Evolutionary conservation across 345 rosid genomes (phyloP).

Genomic region (Bruguiera parviflora): DNA sequence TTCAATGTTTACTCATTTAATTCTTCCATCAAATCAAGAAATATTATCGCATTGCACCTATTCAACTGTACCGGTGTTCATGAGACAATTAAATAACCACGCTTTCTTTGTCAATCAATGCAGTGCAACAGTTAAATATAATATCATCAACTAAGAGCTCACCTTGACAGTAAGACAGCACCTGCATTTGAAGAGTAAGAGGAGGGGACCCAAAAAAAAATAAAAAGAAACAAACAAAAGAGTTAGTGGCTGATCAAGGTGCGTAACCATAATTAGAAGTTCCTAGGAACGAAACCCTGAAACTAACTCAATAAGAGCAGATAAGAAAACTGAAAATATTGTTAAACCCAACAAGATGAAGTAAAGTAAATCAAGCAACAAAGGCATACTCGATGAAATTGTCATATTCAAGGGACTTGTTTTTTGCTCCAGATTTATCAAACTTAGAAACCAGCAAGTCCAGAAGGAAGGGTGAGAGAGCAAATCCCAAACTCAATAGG

Average conservation of each 20-base stretch:
- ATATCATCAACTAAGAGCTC: slow-evolving; percentile 8
- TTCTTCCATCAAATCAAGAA: too few species aligned
- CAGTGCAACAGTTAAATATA: too few species aligned
- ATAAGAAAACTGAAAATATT: too few species aligned
- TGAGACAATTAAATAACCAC: too few species aligned
- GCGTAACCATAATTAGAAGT: too few species aligned
- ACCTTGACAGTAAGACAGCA: slow-evolving; percentile 98
- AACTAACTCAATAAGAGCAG: too few species aligned
- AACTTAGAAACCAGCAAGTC: slow-evolving; percentile 81
- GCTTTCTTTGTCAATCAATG: too few species aligned
- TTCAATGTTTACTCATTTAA: too few species aligned
- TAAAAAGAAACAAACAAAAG: neutral
- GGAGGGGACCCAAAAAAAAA: neutral
- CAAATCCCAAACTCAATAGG: slow-evolving; percentile 65
- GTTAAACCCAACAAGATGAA: neutral
- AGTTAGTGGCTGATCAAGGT: neutral
- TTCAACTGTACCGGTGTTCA: too few species aligned
- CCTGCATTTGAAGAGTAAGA: slow-evolving; percentile 39
- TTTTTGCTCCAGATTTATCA: slow-evolving; percentile 73
- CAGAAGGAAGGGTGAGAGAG: slow-evolving; percentile 61
- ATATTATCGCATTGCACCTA: too few species aligned
- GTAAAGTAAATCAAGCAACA: neutral
- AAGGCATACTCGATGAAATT: slow-evolving; percentile 84
- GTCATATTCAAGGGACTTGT: slow-evolving; percentile 79
- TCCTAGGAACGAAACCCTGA: too few species aligned